Conservation (phyloP, 2,329 filamentous ascomycete species). For the Endoconidiophora polonica region DNA sequence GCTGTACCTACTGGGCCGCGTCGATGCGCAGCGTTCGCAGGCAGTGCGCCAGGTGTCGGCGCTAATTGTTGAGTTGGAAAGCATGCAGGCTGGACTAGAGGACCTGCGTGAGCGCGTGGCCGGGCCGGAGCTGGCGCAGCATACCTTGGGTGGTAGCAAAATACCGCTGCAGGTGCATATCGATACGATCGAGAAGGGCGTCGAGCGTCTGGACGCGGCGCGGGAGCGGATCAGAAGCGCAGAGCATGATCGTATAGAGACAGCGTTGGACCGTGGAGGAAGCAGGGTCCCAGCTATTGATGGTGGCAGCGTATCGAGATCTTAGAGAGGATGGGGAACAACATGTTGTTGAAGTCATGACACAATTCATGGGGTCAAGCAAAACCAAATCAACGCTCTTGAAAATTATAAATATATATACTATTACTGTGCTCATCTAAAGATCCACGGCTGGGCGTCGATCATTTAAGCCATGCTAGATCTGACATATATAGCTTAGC, state of each 20-base stretch:
- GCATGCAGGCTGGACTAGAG: conserved; percentile 53
- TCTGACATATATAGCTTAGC: no score
- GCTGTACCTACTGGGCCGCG: conserved; percentile 44
- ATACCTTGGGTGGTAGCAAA: conserved; percentile 20
- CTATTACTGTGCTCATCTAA: no score
- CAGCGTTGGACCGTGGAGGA: conserved; percentile 31
- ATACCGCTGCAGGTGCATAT: conserved; percentile 60
- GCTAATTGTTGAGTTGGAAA: conserved; percentile 56
- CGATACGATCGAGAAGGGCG: conserved; percentile 53
- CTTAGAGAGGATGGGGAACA: neutral
- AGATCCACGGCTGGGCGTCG: no score
- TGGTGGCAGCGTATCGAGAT: neutral
- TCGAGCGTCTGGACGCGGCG: conserved; percentile 53
- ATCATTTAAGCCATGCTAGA: no score
- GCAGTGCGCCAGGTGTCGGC: conserved; percentile 53
- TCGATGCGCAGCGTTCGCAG: conserved; percentile 46
- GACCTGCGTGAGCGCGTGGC: conserved; percentile 56
- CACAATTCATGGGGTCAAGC: no score
- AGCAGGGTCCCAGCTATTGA: conserved; percentile 15
- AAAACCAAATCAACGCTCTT: no score
- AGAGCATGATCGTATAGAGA: conserved; percentile 40
- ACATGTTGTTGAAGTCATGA: no score
- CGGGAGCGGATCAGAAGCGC: conserved; percentile 40
- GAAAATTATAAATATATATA: no score
- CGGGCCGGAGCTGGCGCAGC: conserved; percentile 42